phyloP scores from a whole-genome alignment of 2,329 filamentous ascomycete species.

The Botrytis fragariae region DNA sequence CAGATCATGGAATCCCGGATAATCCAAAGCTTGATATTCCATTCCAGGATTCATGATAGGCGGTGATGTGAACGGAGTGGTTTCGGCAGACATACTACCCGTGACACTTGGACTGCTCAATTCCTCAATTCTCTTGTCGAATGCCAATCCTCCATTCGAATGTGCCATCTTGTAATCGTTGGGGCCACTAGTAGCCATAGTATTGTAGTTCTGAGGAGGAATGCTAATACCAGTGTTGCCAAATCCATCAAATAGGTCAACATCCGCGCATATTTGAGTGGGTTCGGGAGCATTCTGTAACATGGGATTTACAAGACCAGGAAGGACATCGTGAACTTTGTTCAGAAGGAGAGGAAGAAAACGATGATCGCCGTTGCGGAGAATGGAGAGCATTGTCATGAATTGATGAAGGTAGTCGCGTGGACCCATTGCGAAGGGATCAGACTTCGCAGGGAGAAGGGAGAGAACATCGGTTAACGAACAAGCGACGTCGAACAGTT shows the following conservation, averaged over 20 bases:
- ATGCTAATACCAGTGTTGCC: slow-evolving; percentile 58
- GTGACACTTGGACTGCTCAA: slow-evolving; percentile 28
- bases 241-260: slow-evolving; percentile 66
- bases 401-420: slow-evolving; percentile 72
- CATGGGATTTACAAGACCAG: slow-evolving; percentile 59
- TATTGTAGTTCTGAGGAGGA: slow-evolving; percentile 32
- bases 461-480: slow-evolving; percentile 72
- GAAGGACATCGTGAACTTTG: slow-evolving; percentile 72
- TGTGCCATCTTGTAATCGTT: slow-evolving; percentile 37
- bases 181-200: slow-evolving; percentile 27
- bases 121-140: slow-evolving; percentile 35
- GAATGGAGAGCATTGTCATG: slow-evolving; percentile 62
- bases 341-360: slow-evolving; percentile 74
- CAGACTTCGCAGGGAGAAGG: slow-evolving; percentile 57
- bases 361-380: slow-evolving; percentile 73
- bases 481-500: slow-evolving; percentile 73
- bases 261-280: slow-evolving; percentile 38
- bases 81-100: slow-evolving; percentile 14
- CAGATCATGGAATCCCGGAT: slow-evolving; percentile 21
- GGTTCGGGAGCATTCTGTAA: slow-evolving; percentile 58
- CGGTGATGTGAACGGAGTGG: slow-evolving; percentile 22
- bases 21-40: slow-evolving; percentile 23
- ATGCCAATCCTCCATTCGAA: slow-evolving; percentile 25
- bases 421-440: slow-evolving; percentile 64
- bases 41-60: slow-evolving; percentile 19